Percentiles rank a stretch among this genome's conserved stretches.
phyloP scores from a whole-genome alignment of 1,284 basidiomycete genomes.

The Sporisorium reilianum region DNA sequence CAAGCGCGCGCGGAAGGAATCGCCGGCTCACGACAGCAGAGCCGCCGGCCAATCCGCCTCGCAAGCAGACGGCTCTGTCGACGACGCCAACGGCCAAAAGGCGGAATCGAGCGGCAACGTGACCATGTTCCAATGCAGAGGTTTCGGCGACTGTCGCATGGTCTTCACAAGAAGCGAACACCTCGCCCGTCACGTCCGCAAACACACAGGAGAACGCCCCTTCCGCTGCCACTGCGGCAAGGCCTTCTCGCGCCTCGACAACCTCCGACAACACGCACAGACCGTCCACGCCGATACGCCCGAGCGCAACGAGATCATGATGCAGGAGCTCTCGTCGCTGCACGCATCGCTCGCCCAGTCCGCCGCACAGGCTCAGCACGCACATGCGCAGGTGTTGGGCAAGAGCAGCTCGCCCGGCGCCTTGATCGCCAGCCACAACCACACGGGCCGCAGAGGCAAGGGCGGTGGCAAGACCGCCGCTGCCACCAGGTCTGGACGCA shows the following conservation, averaged over 20 bases:
- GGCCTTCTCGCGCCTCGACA: slow-evolving; percentile 94
- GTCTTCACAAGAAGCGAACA: slow-evolving; percentile 95
- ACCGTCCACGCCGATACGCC: slow-evolving; percentile 90
- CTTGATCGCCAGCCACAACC: slow-evolving; percentile 47
- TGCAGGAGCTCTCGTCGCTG: slow-evolving; percentile 85
- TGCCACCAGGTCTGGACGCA: slow-evolving; percentile 27
- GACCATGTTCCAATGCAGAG: slow-evolving; percentile 93
- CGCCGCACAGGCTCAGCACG: slow-evolving; percentile 60
- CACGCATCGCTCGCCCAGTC: slow-evolving; percentile 80
- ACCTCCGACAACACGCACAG: slow-evolving; percentile 93
- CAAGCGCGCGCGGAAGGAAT: slow-evolving; percentile 31
- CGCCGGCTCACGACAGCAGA: slow-evolving; percentile 20
- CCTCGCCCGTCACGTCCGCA: slow-evolving; percentile 92
- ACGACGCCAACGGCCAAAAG: slow-evolving; percentile 28
- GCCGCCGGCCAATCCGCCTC: neutral
- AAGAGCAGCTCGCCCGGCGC: slow-evolving; percentile 51
- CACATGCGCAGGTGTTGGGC: slow-evolving; percentile 57
- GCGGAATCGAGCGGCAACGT: slow-evolving; percentile 71
- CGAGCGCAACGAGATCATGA: slow-evolving; percentile 89
- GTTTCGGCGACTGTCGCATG: slow-evolving; percentile 95
- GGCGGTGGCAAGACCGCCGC: slow-evolving; percentile 37
- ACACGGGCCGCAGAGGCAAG: slow-evolving; percentile 41
- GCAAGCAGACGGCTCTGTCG: slow-evolving; percentile 9
- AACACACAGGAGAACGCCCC: slow-evolving; percentile 95
- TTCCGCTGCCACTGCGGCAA: slow-evolving; percentile 93